Conservation (phyloP, 1,139 yeast genomes). For the Scheffersomyces cryptocercus region DNA sequence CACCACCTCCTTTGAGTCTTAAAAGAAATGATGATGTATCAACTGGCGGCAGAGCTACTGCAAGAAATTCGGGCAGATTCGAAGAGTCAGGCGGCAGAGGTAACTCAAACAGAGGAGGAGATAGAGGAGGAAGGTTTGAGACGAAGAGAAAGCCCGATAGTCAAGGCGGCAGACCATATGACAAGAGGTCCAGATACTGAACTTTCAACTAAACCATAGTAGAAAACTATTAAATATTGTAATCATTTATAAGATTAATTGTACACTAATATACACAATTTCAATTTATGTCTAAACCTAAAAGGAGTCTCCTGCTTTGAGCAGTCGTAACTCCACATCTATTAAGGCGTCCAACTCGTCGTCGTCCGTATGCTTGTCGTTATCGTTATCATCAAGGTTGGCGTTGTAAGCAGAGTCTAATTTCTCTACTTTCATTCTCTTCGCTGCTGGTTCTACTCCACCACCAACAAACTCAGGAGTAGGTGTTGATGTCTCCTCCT, state of each 20-base stretch:
- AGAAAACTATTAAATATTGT: background rate
- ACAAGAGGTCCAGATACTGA: slow-evolving; percentile 34
- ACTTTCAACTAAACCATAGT: background rate
- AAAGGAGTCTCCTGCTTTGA: slow-evolving; percentile 17
- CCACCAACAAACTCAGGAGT: background rate
- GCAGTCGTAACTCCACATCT: slow-evolving; percentile 29
- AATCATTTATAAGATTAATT: slow-evolving; percentile 2
- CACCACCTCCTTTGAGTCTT: slow-evolving; percentile 20
- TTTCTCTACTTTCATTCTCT: slow-evolving; percentile 1
- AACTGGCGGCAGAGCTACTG: slow-evolving; percentile 4
- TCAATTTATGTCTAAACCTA: background rate
- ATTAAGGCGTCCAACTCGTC: slow-evolving; percentile 29
- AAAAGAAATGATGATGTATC: slow-evolving; percentile 10
- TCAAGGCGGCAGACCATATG: slow-evolving; percentile 28
- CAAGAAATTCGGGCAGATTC: slow-evolving; percentile 6
- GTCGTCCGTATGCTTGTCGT: slow-evolving; percentile 11
- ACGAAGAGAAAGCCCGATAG: slow-evolving; percentile 30
- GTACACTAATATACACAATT: slow-evolving; percentile 7
- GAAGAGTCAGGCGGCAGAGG: slow-evolving; percentile 3
- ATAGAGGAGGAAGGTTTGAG: slow-evolving; percentile 8
- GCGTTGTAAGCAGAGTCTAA: slow-evolving; percentile 6
- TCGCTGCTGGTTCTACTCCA: background rate
- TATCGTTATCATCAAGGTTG: slow-evolving; percentile 5
- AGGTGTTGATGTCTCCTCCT: background rate
- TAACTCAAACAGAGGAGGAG: slow-evolving; percentile 1